A percentile compares a stretch with the other conserved stretches of the same genome.
Evolutionary conservation across 2,329 filamentous ascomycete species (phyloP).

Genomic region (Fusarium fracticaudum): DNA sequence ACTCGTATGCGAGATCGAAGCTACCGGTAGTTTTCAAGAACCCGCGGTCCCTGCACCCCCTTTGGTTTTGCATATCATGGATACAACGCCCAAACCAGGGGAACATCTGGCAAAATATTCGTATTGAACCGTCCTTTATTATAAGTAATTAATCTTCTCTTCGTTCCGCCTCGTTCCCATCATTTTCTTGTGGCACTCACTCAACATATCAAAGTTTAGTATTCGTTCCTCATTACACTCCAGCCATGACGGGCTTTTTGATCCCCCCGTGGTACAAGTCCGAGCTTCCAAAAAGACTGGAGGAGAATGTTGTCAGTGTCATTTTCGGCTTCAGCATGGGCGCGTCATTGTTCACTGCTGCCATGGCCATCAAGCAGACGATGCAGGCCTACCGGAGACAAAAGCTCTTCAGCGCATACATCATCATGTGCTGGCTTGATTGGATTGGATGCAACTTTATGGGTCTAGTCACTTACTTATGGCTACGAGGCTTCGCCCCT

Average conservation of each 20-base stretch:
- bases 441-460: conserved; percentile 30
- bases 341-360: conserved; percentile 14
- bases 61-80: not conserved
- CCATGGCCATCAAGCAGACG: conserved; percentile 10
- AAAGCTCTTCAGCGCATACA: conserved; percentile 19
- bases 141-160: not conserved
- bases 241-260: conserved; percentile 24
- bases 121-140: not conserved
- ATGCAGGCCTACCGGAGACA: conserved; percentile 4
- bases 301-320: conserved; percentile 26
- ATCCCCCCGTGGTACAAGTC: conserved; percentile 23
- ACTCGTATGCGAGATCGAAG: not conserved
- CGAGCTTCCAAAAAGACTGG: not conserved
- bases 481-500: not conserved
- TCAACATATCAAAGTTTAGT: not conserved
- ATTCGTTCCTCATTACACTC: no score
- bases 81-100: not conserved
- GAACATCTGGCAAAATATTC: not conserved
- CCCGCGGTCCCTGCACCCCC: not conserved
- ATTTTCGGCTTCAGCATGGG: conserved; percentile 33
- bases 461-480: conserved; percentile 22
- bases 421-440: conserved; percentile 32
- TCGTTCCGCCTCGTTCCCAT: not conserved
- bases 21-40: not conserved
- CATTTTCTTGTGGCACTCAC: not conserved